Evolutionary conservation across 768 basidiomycete species (phyloP).

Genomic region (Psilocybe cubensis): DNA sequence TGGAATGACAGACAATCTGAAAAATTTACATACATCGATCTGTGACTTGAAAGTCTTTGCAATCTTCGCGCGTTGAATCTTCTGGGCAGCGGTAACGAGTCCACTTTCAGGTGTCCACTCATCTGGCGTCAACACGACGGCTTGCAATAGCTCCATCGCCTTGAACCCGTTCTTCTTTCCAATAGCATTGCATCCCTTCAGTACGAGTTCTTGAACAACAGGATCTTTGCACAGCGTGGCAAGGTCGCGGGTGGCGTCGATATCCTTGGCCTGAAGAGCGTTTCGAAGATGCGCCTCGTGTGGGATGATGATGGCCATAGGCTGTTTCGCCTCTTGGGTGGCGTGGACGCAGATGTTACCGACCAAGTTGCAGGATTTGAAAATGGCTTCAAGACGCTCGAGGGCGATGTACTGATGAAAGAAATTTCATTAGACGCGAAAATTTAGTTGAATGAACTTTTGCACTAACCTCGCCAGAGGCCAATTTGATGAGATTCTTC

Average conservation of each 20-base stretch:
- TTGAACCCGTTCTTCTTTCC: conserved; percentile 91
- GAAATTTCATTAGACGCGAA: background rate
- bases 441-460: conserved; percentile 2
- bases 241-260: conserved; percentile 46
- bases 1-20: background rate
- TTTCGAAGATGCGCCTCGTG: conserved; percentile 79
- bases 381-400: conserved; percentile 85
- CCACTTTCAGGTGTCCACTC: conserved; percentile 95
- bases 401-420: conserved; percentile 79
- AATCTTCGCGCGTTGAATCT: conserved; percentile 40
- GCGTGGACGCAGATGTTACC: conserved; percentile 87
- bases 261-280: conserved; percentile 39
- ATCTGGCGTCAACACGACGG: conserved; percentile 76
- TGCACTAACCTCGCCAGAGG: conserved; percentile 68
- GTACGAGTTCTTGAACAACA: conserved; percentile 59
- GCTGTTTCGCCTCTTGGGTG: conserved; percentile 72
- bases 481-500: conserved; percentile 91
- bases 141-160: conserved; percentile 74
- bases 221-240: conserved; percentile 57
- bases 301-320: conserved; percentile 85
- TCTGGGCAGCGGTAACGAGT: conserved; percentile 65
- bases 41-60: conserved; percentile 35
- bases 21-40: conserved; percentile 26
- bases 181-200: conserved; percentile 76
- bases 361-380: conserved; percentile 83